These are phyloP conservation scores for Zostera marina DNA, from an alignment of 116 monocot species.

Conservation along the genomic window DNA sequence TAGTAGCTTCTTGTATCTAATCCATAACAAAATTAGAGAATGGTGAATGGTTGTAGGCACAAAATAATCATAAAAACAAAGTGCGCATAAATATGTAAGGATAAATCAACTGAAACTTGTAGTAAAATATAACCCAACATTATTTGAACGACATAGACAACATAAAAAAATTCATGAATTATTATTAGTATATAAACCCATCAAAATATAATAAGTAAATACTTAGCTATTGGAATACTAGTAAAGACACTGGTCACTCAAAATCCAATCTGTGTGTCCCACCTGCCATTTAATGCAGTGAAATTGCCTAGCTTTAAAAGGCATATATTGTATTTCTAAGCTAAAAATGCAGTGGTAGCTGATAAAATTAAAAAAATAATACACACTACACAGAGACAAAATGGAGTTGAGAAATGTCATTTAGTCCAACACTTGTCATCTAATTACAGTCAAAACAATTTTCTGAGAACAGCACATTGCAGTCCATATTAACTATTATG, in stretches of 20 bases:
- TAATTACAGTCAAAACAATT: neutral
- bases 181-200: neutral
- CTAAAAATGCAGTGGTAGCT: neutral
- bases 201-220: neutral
- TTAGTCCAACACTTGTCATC: neutral
- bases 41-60: neutral
- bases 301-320: neutral
- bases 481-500: neutral
- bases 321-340: neutral
- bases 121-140: neutral
- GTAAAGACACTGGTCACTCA: neutral
- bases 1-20: conserved; percentile 73
- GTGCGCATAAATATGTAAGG: neutral
- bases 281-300: neutral
- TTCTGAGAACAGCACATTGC: neutral
- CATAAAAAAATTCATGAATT: neutral
- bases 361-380: neutral
- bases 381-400: neutral
- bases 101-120: neutral
- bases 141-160: neutral
- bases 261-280: neutral
- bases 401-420: neutral
- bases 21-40: neutral
- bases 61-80: conserved; percentile 1
- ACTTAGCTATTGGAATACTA: neutral